Conservation (phyloP, 1,139 yeast species). For the Suhomyces maxii region DNA sequence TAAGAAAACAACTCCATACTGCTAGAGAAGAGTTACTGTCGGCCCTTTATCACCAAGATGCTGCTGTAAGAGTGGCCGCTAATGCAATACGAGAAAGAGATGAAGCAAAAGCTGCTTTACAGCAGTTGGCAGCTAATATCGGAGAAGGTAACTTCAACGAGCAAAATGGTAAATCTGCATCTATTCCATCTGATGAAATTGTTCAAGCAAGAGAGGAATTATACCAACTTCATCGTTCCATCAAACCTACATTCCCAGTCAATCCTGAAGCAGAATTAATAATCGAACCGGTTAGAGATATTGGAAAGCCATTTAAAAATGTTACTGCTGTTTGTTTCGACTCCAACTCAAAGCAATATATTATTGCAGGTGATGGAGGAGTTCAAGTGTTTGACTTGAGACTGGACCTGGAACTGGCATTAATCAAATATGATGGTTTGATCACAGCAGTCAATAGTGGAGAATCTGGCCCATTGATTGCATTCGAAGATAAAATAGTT, state of each 20-base stretch:
- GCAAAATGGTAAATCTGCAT: not conserved
- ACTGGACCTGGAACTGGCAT: constrained; percentile 4
- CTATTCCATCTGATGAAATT: constrained; percentile 26
- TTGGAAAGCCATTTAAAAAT: constrained; percentile 17
- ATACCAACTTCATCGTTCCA: constrained; percentile 43
- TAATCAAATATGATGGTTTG: not conserved
- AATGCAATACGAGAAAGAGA: constrained; percentile 72
- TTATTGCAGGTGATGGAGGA: constrained; percentile 13
- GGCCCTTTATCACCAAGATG: constrained; percentile 83
- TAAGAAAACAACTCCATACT: constrained; percentile 67
- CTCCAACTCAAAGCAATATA: constrained; percentile 13
- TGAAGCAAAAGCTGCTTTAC: constrained; percentile 62
- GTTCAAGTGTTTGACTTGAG: constrained; percentile 5
- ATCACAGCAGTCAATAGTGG: constrained; percentile 5
- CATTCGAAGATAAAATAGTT: constrained; percentile 17
- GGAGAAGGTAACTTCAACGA: constrained; percentile 4
- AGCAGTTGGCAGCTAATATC: constrained; percentile 39
- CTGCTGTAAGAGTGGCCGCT: constrained; percentile 86
- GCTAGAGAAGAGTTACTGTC: constrained; percentile 74
- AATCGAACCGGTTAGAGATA: constrained; percentile 9
- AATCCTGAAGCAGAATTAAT: constrained; percentile 16
- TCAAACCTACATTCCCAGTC: constrained; percentile 36
- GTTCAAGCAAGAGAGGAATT: constrained; percentile 37
- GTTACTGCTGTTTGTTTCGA: constrained; percentile 16
- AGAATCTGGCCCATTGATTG: constrained; percentile 18